Conservation (phyloP, 2,329 filamentous ascomycete species). For the Sporothrix inflata region DNA sequence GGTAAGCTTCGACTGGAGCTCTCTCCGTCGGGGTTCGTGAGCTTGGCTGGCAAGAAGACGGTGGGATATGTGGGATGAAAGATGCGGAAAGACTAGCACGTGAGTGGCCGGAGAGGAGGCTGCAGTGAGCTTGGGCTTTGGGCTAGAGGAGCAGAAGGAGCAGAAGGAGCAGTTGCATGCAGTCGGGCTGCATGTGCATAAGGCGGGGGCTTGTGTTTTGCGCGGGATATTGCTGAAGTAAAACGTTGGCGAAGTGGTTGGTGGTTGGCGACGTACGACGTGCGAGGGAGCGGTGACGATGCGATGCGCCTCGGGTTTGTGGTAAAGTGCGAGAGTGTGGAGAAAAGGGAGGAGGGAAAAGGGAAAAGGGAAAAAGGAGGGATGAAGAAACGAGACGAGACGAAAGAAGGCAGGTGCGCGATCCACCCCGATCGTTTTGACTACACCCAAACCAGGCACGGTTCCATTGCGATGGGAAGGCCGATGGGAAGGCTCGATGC, state of each 20-base stretch:
- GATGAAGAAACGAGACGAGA: background rate
- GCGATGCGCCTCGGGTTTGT: constrained; percentile 5
- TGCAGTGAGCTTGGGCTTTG: background rate
- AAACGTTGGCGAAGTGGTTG: background rate
- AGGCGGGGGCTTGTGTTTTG: background rate
- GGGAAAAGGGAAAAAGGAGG: background rate
- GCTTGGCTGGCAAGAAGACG: background rate
- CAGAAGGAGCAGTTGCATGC: background rate
- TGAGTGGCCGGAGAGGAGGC: background rate
- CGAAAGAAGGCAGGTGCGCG: background rate
- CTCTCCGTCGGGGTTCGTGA: background rate
- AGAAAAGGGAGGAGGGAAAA: background rate
- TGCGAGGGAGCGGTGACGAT: background rate
- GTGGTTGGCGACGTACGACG: no score
- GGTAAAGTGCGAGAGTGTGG: background rate
- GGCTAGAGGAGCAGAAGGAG: background rate
- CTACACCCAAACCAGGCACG: background rate
- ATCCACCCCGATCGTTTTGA: background rate
- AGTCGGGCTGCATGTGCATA: constrained; percentile 16
- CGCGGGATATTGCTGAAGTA: background rate
- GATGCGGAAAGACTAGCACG: background rate
- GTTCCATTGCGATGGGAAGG: background rate
- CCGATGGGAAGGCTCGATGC: background rate
- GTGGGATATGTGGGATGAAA: background rate
- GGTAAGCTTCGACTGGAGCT: background rate